Conservation (phyloP, 768 basidiomycete species). For the Tricholomella constricta region DNA sequence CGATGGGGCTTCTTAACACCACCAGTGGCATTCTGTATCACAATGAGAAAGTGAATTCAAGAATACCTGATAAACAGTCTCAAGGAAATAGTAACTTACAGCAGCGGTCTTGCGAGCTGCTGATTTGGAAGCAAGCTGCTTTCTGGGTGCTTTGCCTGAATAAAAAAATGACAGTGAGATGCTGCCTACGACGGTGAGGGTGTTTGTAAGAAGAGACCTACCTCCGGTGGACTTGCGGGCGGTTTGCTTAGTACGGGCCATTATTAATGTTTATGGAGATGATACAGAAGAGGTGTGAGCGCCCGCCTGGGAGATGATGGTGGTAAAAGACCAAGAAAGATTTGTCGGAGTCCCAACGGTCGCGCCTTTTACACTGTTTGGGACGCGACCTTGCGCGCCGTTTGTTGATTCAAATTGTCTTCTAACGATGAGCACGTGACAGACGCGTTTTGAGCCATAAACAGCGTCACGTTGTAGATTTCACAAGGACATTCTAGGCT, state of each 20-base stretch:
- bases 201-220: constrained; percentile 21
- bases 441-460: background rate
- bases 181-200: background rate
- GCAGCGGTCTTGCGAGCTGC: constrained; percentile 60
- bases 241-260: constrained; percentile 79
- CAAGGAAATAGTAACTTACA: constrained; percentile 28
- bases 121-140: constrained; percentile 60
- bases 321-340: constrained; percentile 25
- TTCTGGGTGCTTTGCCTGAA: constrained; percentile 60
- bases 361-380: constrained; percentile 28
- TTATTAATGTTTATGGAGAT: constrained; percentile 28
- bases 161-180: background rate
- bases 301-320: constrained; percentile 21
- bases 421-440: constrained; percentile 7
- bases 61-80: background rate
- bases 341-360: constrained; percentile 23
- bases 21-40: constrained; percentile 47
- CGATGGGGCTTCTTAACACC: constrained; percentile 85
- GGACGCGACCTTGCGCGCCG: constrained; percentile 15
- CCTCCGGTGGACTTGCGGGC: constrained; percentile 80
- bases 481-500: no score
- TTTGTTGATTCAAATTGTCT: constrained; percentile 13
- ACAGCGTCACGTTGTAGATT: background rate
- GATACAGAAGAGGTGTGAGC: constrained; percentile 6
- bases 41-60: background rate